Evolutionary conservation across 768 basidiomycete genomes (phyloP), one percentile per base, ranked within the genome.

Genomic region (Phaeotremella fagi): DNA sequence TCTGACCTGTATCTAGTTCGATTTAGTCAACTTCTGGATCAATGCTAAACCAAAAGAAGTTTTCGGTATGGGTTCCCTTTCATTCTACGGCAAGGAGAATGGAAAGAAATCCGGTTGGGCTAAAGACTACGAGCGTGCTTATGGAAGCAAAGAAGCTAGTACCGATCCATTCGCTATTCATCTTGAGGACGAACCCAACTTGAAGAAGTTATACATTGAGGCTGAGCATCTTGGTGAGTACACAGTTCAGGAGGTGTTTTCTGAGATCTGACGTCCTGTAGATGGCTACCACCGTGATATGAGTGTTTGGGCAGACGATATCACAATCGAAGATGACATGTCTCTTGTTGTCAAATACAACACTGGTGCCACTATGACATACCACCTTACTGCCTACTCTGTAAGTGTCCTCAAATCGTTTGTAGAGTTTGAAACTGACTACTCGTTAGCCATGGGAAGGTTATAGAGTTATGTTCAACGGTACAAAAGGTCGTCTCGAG

Each of bases 21-120:
- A 81, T 57, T 76, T 81, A 4, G 80, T 81, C 45, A 80, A 81
- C 57, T 81, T 79, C 78, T 81, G 80, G 80, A 75, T 81, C 54
- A 75, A 79, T 33, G 74, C 79, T 16, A 68, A 76, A 46, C 80
- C 80, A 0, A 75, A 74, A 44, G 73, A 72, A 3, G 80, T 81
- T 18, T 80, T 78, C 35, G 80, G 74, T 2, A 77, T 81, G 59
- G 80, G 80, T 16, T 74, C 71, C 27, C 71, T 80, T 3, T 77
- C 76, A 1, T 81, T 81, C 65, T 81, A 81, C 59, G 80, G 80
- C 15, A 70, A 75, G 4, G 72, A 77, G 54, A 77, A 76, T 35
- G 80, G 80, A 1, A 76, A 76, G 57, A 71, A 75, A 50, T 76
- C 77, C 46, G 79, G 80, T 4, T 80, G 78, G 78, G 79, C 77